phyloP scores from a whole-genome alignment of 2,329 filamentous ascomycete genomes.

The Trichoderma afroharzianum region DNA sequence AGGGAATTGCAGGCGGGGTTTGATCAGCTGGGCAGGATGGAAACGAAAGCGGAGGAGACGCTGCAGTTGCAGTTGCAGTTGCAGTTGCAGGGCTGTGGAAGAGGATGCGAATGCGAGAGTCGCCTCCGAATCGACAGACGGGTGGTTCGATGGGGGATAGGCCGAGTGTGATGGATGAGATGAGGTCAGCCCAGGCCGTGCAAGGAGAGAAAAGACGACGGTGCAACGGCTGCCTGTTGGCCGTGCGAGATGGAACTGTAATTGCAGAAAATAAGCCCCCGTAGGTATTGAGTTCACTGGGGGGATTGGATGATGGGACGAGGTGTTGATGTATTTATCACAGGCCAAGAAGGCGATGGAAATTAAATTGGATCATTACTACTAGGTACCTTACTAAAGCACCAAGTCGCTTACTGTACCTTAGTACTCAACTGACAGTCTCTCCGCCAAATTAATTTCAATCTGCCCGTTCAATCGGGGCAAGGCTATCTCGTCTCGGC shows the following conservation, averaged over 20 bases:
- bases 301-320: no score
- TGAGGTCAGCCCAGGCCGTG: neutral
- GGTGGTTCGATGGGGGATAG: conserved; percentile 5
- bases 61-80: neutral
- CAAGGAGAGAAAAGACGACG: neutral
- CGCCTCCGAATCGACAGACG: neutral
- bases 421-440: neutral
- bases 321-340: neutral
- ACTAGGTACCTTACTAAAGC: no score
- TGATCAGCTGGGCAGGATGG: conserved; percentile 6
- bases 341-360: neutral
- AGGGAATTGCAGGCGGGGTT: conserved; percentile 10
- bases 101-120: neutral
- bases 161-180: neutral
- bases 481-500: neutral
- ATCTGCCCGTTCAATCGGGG: neutral
- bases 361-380: neutral
- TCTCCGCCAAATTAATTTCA: neutral
- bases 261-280: no score
- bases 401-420: neutral
- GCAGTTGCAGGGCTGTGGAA: neutral
- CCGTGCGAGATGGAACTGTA: neutral
- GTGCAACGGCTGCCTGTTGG: neutral
- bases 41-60: neutral
- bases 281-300: no score